Evolutionary conservation across 352 stramenopile genomes (phyloP), one percentile per base, ranked within the genome.

Genomic region (Phytophthora lateralis): DNA sequence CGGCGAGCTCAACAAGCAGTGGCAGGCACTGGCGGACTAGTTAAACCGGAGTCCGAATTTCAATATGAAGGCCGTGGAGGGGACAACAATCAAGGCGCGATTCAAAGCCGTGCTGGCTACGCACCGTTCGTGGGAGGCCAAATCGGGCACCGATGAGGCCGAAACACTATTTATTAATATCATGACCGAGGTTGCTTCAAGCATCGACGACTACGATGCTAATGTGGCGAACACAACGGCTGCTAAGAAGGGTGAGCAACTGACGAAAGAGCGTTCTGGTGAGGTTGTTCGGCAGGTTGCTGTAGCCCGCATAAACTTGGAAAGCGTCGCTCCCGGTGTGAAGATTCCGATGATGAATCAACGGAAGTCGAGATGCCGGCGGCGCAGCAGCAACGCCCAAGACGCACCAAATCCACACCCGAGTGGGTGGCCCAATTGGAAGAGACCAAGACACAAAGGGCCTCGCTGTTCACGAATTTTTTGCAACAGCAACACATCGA

Each of bases 21-120:
- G 59, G 35, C 15, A 66, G 6, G 1, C 2, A 5, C 2, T 61
- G 1, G 35, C 50, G 4, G 51, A 55, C 9, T 52, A 66, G 34
- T 38, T 60, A 4, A 60, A 66, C 26, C 2, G 8, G 1, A 52
- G 34, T 14, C 17, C 49, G 0, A 61, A 61, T 6, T 61, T 66
- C n/a, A 18, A 9, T 4, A 61, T 61, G 37, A 51, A 41, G 20
- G 6, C 11, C 9, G 49, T 60, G 3, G 61, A 56, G 18, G 26
- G 50, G 1, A 34, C 34, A 15, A 60, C 57, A 1, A 34, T 24
- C 14, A 45, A 59, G 14, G 32, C 42, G 7, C 17, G 48, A 12
- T 60, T 66, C n/a, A 45, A 66, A 11, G 41, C 49, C 8, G 17
- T 55, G 6, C 12, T 66, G 1, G 34, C 1, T 3, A 51, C 29